Evolutionary conservation across 2,329 filamentous ascomycete genomes (phyloP).

Genomic region (Neoarthrinium moseri): DNA sequence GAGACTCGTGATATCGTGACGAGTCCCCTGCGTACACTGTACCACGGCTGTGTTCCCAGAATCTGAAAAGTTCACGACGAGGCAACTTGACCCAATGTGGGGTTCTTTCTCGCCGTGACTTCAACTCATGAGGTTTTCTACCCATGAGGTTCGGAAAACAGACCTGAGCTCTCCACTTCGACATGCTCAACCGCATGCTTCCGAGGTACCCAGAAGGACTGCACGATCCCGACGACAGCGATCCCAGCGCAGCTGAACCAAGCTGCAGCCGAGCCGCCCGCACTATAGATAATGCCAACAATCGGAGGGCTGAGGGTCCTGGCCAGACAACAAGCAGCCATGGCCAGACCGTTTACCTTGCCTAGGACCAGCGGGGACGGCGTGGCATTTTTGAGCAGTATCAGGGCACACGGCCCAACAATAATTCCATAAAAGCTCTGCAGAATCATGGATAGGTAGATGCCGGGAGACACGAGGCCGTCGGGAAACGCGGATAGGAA

Average conservation of each 20-base stretch:
- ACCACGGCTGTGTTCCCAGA: no score
- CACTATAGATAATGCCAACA: slow-evolving; percentile 64
- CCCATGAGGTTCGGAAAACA: no score
- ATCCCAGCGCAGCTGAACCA: slow-evolving; percentile 37
- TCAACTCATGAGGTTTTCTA: no score
- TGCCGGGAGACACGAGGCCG: slow-evolving; percentile 53
- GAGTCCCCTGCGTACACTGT: no score
- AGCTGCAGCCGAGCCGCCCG: slow-evolving; percentile 47
- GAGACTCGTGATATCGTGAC: no score
- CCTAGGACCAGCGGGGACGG: slow-evolving; percentile 62
- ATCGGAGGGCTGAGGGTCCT: slow-evolving; percentile 69
- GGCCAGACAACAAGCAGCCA: slow-evolving; percentile 68
- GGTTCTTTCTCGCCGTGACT: no score
- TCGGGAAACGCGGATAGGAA: slow-evolving; percentile 61
- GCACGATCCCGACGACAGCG: slow-evolving; percentile 25
- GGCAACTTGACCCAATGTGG: no score
- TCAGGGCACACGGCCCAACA: slow-evolving; percentile 66
- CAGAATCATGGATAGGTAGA: slow-evolving; percentile 64
- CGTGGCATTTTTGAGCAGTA: slow-evolving; percentile 71
- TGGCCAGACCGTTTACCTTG: slow-evolving; percentile 71
- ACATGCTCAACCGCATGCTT: slow-evolving; percentile 20
- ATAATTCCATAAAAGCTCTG: slow-evolving; percentile 69
- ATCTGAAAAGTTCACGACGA: no score
- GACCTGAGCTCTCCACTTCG: slow-evolving; percentile 9
- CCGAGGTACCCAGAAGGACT: slow-evolving; percentile 29